Evolutionary conservation across 192 early-diverging fungal genomes (phyloP).

Genomic region (Backusella mclennaniae): DNA sequence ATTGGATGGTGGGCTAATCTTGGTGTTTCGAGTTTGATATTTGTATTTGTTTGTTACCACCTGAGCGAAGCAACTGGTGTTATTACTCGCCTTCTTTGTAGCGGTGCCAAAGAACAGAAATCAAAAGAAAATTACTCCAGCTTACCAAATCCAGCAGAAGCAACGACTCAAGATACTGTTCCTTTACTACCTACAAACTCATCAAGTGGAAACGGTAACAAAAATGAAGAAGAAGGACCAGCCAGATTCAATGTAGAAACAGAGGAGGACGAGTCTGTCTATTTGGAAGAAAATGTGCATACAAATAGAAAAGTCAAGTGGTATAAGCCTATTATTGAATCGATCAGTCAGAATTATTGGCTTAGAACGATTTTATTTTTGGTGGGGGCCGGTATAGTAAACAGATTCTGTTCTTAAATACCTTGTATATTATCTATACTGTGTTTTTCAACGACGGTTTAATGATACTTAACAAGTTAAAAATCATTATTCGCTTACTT

Average conservation of each 20-base stretch:
- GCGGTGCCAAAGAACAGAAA: slow-evolving; percentile 1
- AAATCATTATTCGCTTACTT: not conserved
- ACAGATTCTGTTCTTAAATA: slow-evolving; percentile 8
- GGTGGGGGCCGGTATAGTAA: not conserved
- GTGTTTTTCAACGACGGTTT: not conserved
- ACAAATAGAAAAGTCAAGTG: slow-evolving; percentile 5
- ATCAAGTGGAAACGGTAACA: not conserved
- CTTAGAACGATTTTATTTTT: not conserved
- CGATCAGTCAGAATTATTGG: slow-evolving; percentile 3
- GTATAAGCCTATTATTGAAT: not conserved
- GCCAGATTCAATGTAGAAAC: not conserved
- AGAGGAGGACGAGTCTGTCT: not conserved
- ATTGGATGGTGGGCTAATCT: slow-evolving; percentile 53
- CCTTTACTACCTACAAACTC: slow-evolving; percentile 14
- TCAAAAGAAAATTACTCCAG: slow-evolving; percentile 5
- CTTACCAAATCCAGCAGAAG: not conserved
- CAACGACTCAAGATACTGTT: slow-evolving; percentile 12
- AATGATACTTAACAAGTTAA: not conserved
- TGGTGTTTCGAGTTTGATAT: slow-evolving; percentile 43
- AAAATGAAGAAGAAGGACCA: not conserved
- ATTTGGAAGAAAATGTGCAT: slow-evolving; percentile 6
- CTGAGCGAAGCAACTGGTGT: slow-evolving; percentile 47
- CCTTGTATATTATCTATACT: not conserved
- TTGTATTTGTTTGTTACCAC: slow-evolving; percentile 47
- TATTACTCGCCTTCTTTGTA: slow-evolving; percentile 24